Percentiles rank a stretch among this genome's conserved stretches.
Conservation (phyloP, 208 protist genomes). For the Naegleria lovaniensis region DNA sequence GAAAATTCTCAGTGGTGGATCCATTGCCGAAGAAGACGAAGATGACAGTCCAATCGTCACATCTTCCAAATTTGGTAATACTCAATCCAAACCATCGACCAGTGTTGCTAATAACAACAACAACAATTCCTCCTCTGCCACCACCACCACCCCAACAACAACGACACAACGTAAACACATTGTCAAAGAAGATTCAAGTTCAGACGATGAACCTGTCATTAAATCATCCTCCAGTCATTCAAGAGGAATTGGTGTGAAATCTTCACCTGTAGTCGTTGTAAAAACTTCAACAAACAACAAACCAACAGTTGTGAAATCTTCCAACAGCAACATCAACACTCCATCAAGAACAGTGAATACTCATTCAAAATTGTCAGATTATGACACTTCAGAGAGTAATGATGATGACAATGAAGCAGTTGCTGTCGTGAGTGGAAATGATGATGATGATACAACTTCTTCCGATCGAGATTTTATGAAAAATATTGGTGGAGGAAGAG, state of each 20-base stretch:
- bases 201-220: background rate
- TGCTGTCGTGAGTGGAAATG: background rate
- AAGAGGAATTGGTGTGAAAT: background rate
- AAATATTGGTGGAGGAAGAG: background rate
- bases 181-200: background rate
- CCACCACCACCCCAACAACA: background rate
- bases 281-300: background rate
- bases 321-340: too few species aligned
- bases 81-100: background rate
- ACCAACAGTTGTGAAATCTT: too few species aligned
- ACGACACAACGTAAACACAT: background rate
- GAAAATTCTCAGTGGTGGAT: background rate
- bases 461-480: background rate
- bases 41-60: background rate
- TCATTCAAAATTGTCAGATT: too few species aligned
- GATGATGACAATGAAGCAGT: background rate
- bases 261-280: background rate
- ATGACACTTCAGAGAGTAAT: background rate
- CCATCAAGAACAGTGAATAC: too few species aligned
- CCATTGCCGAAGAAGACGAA: background rate
- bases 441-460: background rate
- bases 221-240: background rate
- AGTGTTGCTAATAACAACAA: background rate
- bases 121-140: too few species aligned
- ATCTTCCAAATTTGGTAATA: too few species aligned